Percentiles rank a stretch among this genome's conserved stretches.
These are phyloP conservation scores for Xylariales sp. DNA, from an alignment of 2,329 filamentous ascomycete genomes.

Conservation along the genomic window DNA sequence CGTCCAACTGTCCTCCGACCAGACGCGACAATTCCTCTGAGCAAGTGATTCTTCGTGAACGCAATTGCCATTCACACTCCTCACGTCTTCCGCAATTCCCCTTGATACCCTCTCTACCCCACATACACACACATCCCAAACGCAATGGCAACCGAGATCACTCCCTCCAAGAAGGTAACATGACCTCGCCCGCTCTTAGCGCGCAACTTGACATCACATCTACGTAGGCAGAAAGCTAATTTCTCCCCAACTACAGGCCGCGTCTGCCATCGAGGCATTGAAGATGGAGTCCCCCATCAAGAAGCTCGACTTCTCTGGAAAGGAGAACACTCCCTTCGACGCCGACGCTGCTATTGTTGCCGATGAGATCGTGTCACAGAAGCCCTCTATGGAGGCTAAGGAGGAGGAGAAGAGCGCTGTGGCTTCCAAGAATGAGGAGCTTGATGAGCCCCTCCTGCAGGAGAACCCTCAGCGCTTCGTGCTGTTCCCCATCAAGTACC, in stretches of 20 bases:
- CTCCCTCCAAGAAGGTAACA: constrained; percentile 53
- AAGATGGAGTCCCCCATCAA: constrained; percentile 92
- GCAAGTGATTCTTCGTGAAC: constrained; percentile 1
- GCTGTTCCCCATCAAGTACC: constrained; percentile 98
- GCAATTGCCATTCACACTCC: constrained; percentile 6
- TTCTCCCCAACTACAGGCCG: constrained; percentile 55
- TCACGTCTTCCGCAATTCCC: constrained; percentile 6
- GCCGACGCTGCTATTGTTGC: constrained; percentile 46
- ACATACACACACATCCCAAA: constrained; percentile 5
- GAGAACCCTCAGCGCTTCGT: constrained; percentile 97
- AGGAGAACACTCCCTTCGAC: constrained; percentile 69
- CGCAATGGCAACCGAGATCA: constrained; percentile 72
- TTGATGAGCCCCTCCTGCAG: constrained; percentile 84
- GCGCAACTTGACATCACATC: constrained; percentile 5
- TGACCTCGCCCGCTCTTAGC: constrained; percentile 25
- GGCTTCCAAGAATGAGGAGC: constrained; percentile 60
- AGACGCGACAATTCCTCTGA: constrained; percentile 3
- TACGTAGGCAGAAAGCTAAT: constrained; percentile 13
- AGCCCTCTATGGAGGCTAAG: constrained; percentile 47
- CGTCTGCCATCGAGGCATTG: constrained; percentile 78
- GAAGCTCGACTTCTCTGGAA: constrained; percentile 82
- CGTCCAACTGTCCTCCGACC: neutral
- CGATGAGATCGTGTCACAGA: constrained; percentile 57
- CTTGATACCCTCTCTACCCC: constrained; percentile 15
- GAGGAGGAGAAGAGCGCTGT: constrained; percentile 31